These are phyloP conservation scores for Pythium dissimile DNA, from an alignment of 352 stramenopile species.

Conservation along the genomic window DNA sequence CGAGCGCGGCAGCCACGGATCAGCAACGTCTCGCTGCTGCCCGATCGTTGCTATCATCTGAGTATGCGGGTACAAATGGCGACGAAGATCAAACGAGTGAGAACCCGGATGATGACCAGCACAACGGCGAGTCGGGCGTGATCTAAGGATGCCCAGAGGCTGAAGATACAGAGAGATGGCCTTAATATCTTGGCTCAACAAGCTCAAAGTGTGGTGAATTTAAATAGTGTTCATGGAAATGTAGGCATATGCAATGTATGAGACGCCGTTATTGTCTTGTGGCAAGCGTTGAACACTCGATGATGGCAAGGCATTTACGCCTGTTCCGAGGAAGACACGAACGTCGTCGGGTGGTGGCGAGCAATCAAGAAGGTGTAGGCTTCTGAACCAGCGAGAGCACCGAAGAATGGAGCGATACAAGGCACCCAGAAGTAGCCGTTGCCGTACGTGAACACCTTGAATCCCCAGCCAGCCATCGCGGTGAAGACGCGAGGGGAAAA, in stretches of 20 bases:
- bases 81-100: constrained; percentile 5
- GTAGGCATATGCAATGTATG: too few species aligned
- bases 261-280: too few species aligned
- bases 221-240: not conserved
- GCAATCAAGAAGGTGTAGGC: constrained; percentile 66
- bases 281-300: too few species aligned
- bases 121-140: constrained; percentile 3
- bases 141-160: too few species aligned
- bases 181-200: too few species aligned
- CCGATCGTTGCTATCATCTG: constrained; percentile 1
- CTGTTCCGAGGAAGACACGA: constrained; percentile 32
- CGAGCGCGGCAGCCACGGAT: constrained; percentile 3
- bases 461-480: constrained; percentile 54
- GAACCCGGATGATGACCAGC: not conserved
- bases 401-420: constrained; percentile 65
- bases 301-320: constrained; percentile 12
- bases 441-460: constrained; percentile 60
- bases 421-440: constrained; percentile 80
- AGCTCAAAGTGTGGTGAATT: too few species aligned
- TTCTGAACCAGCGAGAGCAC: constrained; percentile 51
- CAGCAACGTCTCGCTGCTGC: constrained; percentile 3
- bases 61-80: constrained; percentile 1
- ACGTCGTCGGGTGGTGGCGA: constrained; percentile 55
- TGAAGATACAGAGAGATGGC: too few species aligned
- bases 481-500: constrained; percentile 69